phyloP scores from a whole-genome alignment of 2,329 filamentous ascomycete species.

The Cladosporium sp. region DNA sequence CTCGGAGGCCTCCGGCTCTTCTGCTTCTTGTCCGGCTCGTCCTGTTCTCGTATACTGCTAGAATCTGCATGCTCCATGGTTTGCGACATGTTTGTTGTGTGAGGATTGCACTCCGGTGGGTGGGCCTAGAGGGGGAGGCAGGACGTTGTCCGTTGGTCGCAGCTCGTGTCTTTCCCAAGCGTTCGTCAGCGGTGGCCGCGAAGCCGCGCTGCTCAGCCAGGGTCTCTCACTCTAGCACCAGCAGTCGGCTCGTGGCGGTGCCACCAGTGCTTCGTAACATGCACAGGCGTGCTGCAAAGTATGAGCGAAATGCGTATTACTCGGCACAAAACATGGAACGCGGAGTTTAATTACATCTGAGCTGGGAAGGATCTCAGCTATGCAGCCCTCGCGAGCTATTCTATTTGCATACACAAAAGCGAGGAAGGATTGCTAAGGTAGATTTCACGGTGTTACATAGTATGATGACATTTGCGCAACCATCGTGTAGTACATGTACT shows the following conservation, averaged over 20 bases:
- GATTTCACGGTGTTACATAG: neutral
- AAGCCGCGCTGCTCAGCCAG: slow-evolving; percentile 4
- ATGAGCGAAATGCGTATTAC: neutral
- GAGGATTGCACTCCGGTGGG: neutral
- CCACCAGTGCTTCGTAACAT: neutral
- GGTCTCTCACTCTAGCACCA: neutral
- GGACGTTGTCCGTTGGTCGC: neutral
- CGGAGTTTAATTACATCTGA: slow-evolving; percentile 2
- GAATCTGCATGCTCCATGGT: slow-evolving; percentile 47
- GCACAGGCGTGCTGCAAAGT: slow-evolving; percentile 5
- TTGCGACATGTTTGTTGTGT: slow-evolving; percentile 45
- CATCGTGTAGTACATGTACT: neutral
- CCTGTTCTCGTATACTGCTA: slow-evolving; percentile 45
- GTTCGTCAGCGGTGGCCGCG: slow-evolving; percentile 15
- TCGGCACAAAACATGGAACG: slow-evolving; percentile 8
- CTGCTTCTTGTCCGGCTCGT: slow-evolving; percentile 65
- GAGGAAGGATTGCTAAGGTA: neutral
- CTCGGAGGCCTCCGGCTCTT: slow-evolving; percentile 92
- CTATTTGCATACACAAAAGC: neutral
- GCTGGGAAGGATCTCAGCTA: neutral
- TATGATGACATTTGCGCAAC: neutral
- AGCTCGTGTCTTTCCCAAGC: slow-evolving; percentile 9
- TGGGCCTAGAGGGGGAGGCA: neutral
- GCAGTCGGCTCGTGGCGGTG: slow-evolving; percentile 10
- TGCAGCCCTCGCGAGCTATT: neutral